Evolutionary conservation across 2,329 filamentous ascomycete genomes (phyloP).

Genomic region (Penicillium digitatum): DNA sequence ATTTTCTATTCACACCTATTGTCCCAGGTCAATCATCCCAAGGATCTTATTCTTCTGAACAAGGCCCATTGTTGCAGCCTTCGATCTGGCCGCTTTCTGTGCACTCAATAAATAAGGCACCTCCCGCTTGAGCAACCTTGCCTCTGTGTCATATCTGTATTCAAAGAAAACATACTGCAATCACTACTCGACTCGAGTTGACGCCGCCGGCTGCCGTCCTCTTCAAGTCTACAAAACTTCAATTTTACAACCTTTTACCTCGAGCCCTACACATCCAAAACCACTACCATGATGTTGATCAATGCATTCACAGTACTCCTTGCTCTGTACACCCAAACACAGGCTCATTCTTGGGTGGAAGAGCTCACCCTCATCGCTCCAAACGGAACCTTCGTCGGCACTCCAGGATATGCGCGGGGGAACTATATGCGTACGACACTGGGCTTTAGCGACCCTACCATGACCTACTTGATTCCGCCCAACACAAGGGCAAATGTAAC

Average conservation of each 20-base stretch:
- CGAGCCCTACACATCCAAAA: neutral
- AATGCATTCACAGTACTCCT: conserved; percentile 20
- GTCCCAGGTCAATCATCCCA: neutral
- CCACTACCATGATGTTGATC: neutral
- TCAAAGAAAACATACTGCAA: conserved; percentile 1
- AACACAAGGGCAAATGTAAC: conserved; percentile 49
- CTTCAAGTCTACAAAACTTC: conserved; percentile 1
- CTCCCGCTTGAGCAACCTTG: neutral
- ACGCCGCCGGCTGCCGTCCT: conserved; percentile 10
- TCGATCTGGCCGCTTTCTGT: neutral
- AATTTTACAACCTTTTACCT: neutral
- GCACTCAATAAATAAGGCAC: neutral
- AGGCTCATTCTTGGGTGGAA: conserved; percentile 80
- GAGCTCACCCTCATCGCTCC: conserved; percentile 65
- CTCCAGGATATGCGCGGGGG: conserved; percentile 70
- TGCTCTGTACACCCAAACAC: conserved; percentile 26
- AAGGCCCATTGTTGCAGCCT: conserved; percentile 2
- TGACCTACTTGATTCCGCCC: conserved; percentile 61
- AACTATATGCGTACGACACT: conserved; percentile 57
- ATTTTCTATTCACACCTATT: conserved; percentile 4
- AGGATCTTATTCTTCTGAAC: conserved; percentile 1
- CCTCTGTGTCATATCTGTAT: neutral
- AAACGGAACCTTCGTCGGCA: conserved; percentile 69
- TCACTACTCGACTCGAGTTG: neutral
- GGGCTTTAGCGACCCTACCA: conserved; percentile 56